These are phyloP conservation scores for Pisolithus thermaeus DNA, from an alignment of 1,284 basidiomycete species.

Conservation along the genomic window DNA sequence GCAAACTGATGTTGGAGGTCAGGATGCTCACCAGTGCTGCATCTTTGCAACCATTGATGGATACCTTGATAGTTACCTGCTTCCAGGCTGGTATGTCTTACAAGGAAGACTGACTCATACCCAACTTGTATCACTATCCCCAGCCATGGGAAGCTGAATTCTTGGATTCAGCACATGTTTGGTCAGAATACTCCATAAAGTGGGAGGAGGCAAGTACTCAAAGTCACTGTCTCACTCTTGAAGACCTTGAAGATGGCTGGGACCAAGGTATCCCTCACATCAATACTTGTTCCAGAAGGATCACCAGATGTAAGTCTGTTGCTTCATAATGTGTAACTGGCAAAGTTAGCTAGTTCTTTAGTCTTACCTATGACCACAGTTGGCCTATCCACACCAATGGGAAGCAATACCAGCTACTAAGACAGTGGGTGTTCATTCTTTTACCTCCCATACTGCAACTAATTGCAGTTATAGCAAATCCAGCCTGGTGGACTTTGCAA, in stretches of 20 bases:
- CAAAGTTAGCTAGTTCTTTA: conserved; percentile 41
- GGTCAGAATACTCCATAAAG: conserved; percentile 99
- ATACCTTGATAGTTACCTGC: conserved; percentile 63
- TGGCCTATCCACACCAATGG: conserved; percentile 96
- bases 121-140: conserved; percentile 96
- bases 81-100: conserved; percentile 98
- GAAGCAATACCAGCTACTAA: conserved; percentile 95
- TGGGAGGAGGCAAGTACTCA: conserved; percentile 97
- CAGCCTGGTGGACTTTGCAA: conserved; percentile 98
- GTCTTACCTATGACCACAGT: conserved; percentile 94
- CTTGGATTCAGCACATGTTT: conserved; percentile 95
- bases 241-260: conserved; percentile 97
- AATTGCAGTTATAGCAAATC: conserved; percentile 54
- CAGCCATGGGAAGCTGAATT: conserved; percentile 99
- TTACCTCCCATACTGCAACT: not conserved
- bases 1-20: conserved; percentile 92
- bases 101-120: conserved; percentile 92
- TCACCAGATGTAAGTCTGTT: conserved; percentile 73
- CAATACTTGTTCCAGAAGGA: conserved; percentile 99
- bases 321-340: conserved; percentile 23
- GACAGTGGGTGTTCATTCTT: conserved; percentile 52
- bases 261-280: conserved; percentile 98
- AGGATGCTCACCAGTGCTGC: conserved; percentile 12
- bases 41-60: conserved; percentile 3
- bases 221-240: conserved; percentile 93